A percentile compares a stretch with the other conserved stretches of the same genome.
phyloP scores from a whole-genome alignment of 768 basidiomycete genomes.

The Suillus decipiens region DNA sequence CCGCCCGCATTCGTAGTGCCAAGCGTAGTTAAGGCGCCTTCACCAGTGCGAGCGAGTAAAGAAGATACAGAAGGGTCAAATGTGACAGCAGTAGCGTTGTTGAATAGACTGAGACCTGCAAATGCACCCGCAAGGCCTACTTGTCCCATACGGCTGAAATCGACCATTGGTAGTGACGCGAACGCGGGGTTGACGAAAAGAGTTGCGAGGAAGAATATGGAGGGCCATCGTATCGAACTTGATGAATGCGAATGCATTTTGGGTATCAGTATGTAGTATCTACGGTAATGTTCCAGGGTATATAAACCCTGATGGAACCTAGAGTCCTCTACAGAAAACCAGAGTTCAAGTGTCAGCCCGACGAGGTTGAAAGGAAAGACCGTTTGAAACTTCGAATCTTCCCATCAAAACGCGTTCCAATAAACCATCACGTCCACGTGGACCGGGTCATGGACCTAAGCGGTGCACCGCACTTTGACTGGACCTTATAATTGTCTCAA shows the following conservation, averaged over 20 bases:
- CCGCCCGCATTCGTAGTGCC: conserved; percentile 85
- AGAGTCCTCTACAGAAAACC: conserved; percentile 7
- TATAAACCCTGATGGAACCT: conserved; percentile 11
- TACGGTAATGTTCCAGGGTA: conserved; percentile 14
- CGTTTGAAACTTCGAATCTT: conserved; percentile 5
- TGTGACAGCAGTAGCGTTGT: conserved; percentile 51
- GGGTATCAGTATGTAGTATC: conserved; percentile 2
- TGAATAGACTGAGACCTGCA: conserved; percentile 79
- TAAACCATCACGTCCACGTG: conserved; percentile 25
- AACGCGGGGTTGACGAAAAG: conserved; percentile 19
- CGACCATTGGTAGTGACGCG: conserved; percentile 57
- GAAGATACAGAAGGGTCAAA: conserved; percentile 76
- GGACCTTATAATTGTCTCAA: background rate
- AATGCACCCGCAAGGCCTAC: conserved; percentile 90
- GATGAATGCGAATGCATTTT: conserved; percentile 15
- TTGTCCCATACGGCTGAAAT: conserved; percentile 84
- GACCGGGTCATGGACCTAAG: conserved; percentile 20
- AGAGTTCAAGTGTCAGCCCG: background rate
- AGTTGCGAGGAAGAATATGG: conserved; percentile 23
- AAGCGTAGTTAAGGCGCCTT: conserved; percentile 68
- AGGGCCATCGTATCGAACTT: conserved; percentile 24
- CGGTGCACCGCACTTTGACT: conserved; percentile 1
- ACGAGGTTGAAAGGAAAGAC: conserved; percentile 6
- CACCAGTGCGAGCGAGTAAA: conserved; percentile 60
- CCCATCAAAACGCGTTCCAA: conserved; percentile 11